Base-by-base conservation (phyloP, 106 monocot genomes). In the Acanthochlamys bracteata region DNA sequence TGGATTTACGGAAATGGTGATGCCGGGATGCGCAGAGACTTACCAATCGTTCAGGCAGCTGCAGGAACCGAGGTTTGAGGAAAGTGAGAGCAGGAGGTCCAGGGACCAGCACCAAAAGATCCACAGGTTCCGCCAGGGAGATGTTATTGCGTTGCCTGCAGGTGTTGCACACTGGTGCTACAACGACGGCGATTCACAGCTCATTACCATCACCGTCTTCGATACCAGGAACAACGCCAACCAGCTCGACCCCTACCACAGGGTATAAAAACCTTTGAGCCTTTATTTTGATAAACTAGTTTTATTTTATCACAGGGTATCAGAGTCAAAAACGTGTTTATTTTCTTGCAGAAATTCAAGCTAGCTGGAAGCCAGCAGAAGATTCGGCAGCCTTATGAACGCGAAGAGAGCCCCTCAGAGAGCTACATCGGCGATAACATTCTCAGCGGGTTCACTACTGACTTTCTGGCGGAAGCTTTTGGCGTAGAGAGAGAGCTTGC, bases 41-140 rank as follows among this genome's bases (percentile, higher is more conserved):
- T 75, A 43, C 55, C 75, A 75, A 17, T 72, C 72, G 8, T 72
- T 78, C 45, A 46, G 56, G 25, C 66, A 66, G 20, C 66, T 57
- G 22, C 19, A n/a, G 4, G 42, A 53, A 27, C 12, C 17, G 24
- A 20, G 42, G 24, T 19, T 42, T 1, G 46, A 23, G 46, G 41
- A 69, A 17, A 39, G 24, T 4, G 53, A 61, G 20, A 14, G 70
- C 25, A 74, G 64, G 60, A 71, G 61, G 7, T 51, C 55, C 53
- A 61, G 71, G 17, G 87, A 83, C 56, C 74, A 84, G 70, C 82
- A 89, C 64, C 82, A 89, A 71, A 73, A 62, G 45, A 55, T 89
- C 69, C 75, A 61, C 25, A 39, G 61, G 40, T 71, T 89, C 67
- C 66, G 71, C 0, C 41, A 79, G 63, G 85, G 90, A 4, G 85